Percentiles rank a stretch among this genome's conserved stretches.
Evolutionary conservation across 177 flowering plant species (phyloP).

Genomic region (Vitis hybrid): DNA sequence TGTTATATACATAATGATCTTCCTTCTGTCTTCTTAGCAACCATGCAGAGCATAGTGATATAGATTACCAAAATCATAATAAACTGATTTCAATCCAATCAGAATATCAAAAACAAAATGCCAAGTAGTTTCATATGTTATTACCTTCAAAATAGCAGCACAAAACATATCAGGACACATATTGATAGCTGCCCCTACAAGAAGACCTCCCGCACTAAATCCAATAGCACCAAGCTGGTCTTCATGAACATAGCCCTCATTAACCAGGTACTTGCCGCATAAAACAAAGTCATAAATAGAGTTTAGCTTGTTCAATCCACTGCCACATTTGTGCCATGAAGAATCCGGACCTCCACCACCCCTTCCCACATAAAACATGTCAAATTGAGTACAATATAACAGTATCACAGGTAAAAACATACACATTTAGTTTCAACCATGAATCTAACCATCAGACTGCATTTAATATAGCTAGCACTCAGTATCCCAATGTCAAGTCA

Average conservation of each 20-base stretch:
- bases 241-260: conserved; percentile 58
- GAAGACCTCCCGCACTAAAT: conserved; percentile 83
- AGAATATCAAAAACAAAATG: neutral
- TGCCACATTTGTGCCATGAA: conserved; percentile 85
- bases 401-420: neutral
- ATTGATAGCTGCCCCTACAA: conserved; percentile 77
- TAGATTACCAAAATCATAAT: no score
- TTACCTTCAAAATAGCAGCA: conserved; percentile 86
- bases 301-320: conserved; percentile 63
- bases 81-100: no score
- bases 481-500: no score
- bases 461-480: no score
- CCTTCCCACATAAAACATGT: conserved; percentile 32
- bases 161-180: conserved; percentile 65
- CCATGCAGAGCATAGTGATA: no score
- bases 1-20: no score
- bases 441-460: neutral
- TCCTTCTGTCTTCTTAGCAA: no score
- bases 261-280: conserved; percentile 67
- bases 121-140: neutral
- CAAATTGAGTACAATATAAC: neutral
- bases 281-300: conserved; percentile 73
- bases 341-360: conserved; percentile 78
- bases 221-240: conserved; percentile 63
- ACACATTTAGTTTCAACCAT: neutral